Conservation (phyloP, 306 rosid genomes). For the Medicago lupulina region DNA sequence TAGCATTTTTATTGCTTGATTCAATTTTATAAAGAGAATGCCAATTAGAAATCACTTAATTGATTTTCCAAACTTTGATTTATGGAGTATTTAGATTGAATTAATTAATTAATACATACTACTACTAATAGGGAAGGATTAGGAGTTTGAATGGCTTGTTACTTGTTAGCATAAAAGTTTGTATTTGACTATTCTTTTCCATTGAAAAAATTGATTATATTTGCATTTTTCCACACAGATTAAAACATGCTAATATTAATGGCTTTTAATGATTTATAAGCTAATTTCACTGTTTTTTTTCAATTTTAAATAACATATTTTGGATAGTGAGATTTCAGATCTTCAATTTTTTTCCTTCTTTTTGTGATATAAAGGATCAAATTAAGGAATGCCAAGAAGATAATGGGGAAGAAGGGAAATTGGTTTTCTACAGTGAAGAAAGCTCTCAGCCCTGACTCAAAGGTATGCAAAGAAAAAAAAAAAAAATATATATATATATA, state of each 20-base stretch:
- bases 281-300: conserved; percentile 32
- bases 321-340: conserved; percentile 42
- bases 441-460: conserved; percentile 93
- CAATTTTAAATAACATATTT: conserved; percentile 15
- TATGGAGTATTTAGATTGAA: conserved; percentile 20
- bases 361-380: conserved; percentile 44
- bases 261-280: conserved; percentile 29
- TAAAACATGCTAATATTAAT: conserved; percentile 21
- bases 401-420: conserved; percentile 92
- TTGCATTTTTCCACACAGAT: neutral
- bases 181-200: conserved; percentile 5
- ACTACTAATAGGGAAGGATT: conserved; percentile 29
- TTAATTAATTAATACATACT: conserved; percentile 7
- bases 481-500: no score
- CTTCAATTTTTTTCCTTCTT: conserved; percentile 14
- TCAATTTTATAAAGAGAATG: conserved; percentile 3
- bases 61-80: conserved; percentile 8
- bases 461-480: conserved; percentile 56
- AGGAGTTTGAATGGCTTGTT: conserved; percentile 18
- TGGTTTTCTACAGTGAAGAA: conserved; percentile 96
- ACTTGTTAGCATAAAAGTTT: neutral
- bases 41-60: conserved; percentile 2
- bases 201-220: neutral
- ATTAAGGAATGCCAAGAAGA: conserved; percentile 70
- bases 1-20: conserved; percentile 15